Percentiles rank a stretch among this genome's conserved stretches.
phyloP scores from a whole-genome alignment of 2,329 filamentous ascomycete species.

The Claviceps spartinae region DNA sequence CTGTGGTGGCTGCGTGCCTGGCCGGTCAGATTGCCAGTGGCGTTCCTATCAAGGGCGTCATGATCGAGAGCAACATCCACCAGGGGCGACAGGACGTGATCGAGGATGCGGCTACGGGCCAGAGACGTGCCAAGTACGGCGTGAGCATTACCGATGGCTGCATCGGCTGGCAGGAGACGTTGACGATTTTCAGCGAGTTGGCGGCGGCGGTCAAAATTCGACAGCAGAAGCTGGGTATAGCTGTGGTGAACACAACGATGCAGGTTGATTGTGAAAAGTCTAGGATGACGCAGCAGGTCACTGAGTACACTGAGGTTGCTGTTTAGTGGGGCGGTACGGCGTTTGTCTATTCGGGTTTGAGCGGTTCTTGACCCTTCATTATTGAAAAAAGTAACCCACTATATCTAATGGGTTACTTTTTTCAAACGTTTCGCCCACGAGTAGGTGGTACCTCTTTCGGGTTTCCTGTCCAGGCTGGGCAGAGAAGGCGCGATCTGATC shows the following conservation, averaged over 20 bases:
- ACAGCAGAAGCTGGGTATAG: background rate
- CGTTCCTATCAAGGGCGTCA: constrained; percentile 90
- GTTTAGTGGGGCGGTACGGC: background rate
- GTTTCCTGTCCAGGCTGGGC: too few relatives aligned
- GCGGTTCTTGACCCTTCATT: background rate
- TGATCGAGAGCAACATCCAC: constrained; percentile 97
- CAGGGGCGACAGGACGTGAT: constrained; percentile 91
- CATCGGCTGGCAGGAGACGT: constrained; percentile 87
- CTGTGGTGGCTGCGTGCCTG: constrained; percentile 71
- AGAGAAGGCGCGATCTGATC: too few relatives aligned
- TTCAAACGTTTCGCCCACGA: too few relatives aligned
- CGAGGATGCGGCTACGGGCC: constrained; percentile 65
- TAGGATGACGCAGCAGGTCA: background rate
- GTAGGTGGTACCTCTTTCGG: background rate
- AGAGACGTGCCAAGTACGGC: constrained; percentile 57
- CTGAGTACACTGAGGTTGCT: background rate
- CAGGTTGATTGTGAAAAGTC: background rate
- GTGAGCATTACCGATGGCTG: constrained; percentile 97
- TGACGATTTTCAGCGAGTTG: constrained; percentile 60
- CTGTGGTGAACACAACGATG: background rate
- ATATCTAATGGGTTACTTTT: too few relatives aligned
- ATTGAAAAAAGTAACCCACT: too few relatives aligned
- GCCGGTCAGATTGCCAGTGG: constrained; percentile 76
- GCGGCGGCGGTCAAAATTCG: constrained; percentile 52
- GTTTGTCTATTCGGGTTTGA: background rate